Evolutionary conservation across 2,329 filamentous ascomycete genomes (phyloP), one percentile per base, ranked within the genome.

Genomic region (Lasiodiplodia theobromae): DNA sequence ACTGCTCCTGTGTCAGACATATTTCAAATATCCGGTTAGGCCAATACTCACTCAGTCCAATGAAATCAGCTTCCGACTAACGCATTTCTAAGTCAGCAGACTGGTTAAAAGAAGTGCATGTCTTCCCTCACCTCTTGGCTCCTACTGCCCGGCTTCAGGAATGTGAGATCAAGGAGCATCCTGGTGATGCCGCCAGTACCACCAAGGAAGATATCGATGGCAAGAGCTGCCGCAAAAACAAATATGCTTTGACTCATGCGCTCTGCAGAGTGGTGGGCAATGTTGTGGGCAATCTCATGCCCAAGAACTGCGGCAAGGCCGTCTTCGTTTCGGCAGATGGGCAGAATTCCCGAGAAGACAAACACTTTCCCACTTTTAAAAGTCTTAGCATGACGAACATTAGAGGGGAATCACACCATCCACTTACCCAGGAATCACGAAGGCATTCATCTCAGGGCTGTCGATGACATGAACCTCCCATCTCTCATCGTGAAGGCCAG

Each of bases 381-480:
- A 2, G 31, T 7, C 6, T 52, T 4, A 66, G 38, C 12, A 21
- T 10, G 7, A 1, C 37, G 2, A n/a, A 37, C 2, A 16, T 10
- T 4, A n/a, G 16, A n/a, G 18, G 1, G 1, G 31, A 10, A 34
- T 10, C 31, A 37, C 18, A 18, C 10, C 4, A 21, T 12, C 2
- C 10, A 25, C 47, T 38, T 77, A 84, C 82, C 85, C 91, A 0
- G 92, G 92, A 6, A 93, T 85, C 1, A 95, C 91, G 74, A 94
- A 93, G 0, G 92, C 92, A 73, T 95, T 95, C 71, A 85, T 84
- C 49, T 86, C 86, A 23, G 83, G 83, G 69, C 89, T 89, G n/a
- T 92, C 86, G 73, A 95, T 93, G 7, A 95, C 91, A 73, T 86
- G 83, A 4, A 94, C 85, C 79, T 93, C 89, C 92, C 92, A 94